Conservation (phyloP, 2,329 filamentous ascomycete genomes). For the Aspergillus persii region DNA sequence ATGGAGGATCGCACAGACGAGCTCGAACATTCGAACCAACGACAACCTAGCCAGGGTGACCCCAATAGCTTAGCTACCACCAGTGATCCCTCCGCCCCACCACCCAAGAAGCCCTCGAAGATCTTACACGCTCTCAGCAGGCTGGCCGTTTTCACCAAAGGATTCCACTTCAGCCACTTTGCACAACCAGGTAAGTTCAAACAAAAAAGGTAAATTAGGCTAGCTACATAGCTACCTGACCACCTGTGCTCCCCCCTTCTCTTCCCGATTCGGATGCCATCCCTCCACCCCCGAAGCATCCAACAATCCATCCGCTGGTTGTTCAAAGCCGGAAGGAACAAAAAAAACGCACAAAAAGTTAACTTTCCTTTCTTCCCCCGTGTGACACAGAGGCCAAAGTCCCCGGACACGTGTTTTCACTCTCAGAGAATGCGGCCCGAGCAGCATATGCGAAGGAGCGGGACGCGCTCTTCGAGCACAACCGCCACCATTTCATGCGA, state of each 20-base stretch:
- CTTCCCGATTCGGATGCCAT: no score
- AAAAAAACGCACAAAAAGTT: not conserved
- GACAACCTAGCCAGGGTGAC: not conserved
- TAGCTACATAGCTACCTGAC: constrained; percentile 30
- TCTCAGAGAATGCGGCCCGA: constrained; percentile 63
- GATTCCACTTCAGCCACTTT: constrained; percentile 75
- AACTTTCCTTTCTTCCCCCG: not conserved
- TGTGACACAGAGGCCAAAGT: constrained; percentile 45
- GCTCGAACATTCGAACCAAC: constrained; percentile 8
- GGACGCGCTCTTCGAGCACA: constrained; percentile 74
- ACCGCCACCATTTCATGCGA: constrained; percentile 77
- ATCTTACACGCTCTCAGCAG: constrained; percentile 71
- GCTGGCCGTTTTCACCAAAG: constrained; percentile 82
- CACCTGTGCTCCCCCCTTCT: not conserved
- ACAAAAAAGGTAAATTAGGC: not conserved
- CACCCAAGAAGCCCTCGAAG: constrained; percentile 52
- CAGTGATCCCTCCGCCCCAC: constrained; percentile 18
- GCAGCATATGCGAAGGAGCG: constrained; percentile 58
- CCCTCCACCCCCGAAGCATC: constrained; percentile 4
- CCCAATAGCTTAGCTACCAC: not conserved
- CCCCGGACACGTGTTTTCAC: constrained; percentile 63
- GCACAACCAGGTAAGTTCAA: constrained; percentile 55
- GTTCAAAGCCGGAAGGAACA: not conserved
- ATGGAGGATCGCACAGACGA: constrained; percentile 15
- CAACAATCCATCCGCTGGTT: not conserved